Evolutionary conservation across 768 basidiomycete species (phyloP).

Genomic region (Suillus clintonianus): DNA sequence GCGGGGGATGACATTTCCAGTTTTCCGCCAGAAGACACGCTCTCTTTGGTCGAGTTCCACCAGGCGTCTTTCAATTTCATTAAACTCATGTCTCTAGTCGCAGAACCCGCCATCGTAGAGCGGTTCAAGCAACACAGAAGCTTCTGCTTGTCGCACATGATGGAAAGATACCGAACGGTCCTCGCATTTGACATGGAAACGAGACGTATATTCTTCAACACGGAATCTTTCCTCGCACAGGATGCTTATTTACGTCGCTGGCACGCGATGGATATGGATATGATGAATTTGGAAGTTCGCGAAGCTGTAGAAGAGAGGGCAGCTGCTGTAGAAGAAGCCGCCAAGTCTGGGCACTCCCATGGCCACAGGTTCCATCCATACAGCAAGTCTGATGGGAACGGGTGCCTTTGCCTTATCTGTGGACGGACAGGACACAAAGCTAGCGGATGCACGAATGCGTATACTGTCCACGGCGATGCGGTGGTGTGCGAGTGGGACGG

Average conservation of each 20-base stretch:
- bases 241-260: background rate
- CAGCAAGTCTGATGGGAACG: background rate
- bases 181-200: background rate
- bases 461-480: background rate
- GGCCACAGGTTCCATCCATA: background rate
- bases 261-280: background rate
- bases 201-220: background rate
- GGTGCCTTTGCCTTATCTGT: background rate
- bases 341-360: background rate
- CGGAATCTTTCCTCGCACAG: background rate
- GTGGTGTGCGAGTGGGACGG: background rate
- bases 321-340: background rate
- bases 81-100: background rate
- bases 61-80: background rate
- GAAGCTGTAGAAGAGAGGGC: background rate
- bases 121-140: background rate
- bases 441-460: background rate
- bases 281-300: too few relatives aligned
- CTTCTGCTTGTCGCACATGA: background rate
- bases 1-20: background rate
- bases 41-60: background rate
- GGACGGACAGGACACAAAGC: background rate
- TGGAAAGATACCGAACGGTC: background rate
- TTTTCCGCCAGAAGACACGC: background rate
- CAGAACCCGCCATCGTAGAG: background rate